phyloP scores from a whole-genome alignment of 805 yeast genomes.

The Vanderwaltozyma yarrowii region DNA sequence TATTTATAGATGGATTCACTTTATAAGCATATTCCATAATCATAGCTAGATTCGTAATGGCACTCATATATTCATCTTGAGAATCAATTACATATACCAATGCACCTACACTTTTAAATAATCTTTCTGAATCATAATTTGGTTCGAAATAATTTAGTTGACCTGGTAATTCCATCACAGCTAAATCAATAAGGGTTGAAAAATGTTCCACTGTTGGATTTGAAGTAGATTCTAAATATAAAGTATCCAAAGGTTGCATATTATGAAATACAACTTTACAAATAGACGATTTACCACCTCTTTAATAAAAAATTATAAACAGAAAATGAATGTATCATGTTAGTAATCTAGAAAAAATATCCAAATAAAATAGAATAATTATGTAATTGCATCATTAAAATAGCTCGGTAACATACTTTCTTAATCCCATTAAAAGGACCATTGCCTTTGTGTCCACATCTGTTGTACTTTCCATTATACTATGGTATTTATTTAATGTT shows the following conservation, averaged over 20 bases:
- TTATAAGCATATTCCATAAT: conserved; percentile 81
- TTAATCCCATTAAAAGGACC: conserved; percentile 76
- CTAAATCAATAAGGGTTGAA: conserved; percentile 71
- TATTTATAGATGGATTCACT: conserved; percentile 73
- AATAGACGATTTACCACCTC: conserved; percentile 91
- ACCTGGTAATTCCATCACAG: conserved; percentile 92
- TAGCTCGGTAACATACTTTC: conserved; percentile 45
- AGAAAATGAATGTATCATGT: neutral
- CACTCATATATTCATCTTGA: conserved; percentile 90
- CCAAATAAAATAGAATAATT: too few species aligned
- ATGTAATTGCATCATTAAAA: too few species aligned
- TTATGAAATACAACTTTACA: conserved; percentile 93
- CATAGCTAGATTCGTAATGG: conserved; percentile 78
- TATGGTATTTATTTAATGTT: too few species aligned
- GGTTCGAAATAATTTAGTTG: conserved; percentile 86
- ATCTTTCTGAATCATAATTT: conserved; percentile 61
- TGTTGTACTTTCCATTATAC: neutral
- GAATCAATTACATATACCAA: conserved; percentile 90
- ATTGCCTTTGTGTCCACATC: conserved; percentile 59
- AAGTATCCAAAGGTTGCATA: conserved; percentile 90
- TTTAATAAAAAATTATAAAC: conserved; percentile 5
- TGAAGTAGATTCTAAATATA: conserved; percentile 82
- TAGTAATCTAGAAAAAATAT: too few species aligned
- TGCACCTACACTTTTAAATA: conserved; percentile 79
- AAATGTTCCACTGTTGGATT: conserved; percentile 81